A percentile compares a stretch with the other conserved stretches of the same genome.
phyloP scores from a whole-genome alignment of 2,329 filamentous ascomycete genomes.

The Tolypocladium album region DNA sequence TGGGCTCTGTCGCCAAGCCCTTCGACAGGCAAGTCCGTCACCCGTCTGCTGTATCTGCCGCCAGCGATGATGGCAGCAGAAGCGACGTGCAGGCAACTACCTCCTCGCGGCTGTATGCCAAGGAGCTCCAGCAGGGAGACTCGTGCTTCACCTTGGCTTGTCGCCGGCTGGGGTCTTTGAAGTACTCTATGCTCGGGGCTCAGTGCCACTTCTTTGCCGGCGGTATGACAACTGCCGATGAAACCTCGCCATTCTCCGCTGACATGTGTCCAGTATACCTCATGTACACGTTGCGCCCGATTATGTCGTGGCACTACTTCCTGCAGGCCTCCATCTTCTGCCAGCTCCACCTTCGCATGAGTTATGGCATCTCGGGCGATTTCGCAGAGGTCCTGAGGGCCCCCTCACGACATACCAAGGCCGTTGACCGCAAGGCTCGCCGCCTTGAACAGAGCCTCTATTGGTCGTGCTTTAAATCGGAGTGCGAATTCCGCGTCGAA shows the following conservation, averaged over 20 bases:
- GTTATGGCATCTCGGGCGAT: background rate
- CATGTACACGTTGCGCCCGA: constrained; percentile 23
- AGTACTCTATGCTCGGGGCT: constrained; percentile 17
- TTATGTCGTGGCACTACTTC: background rate
- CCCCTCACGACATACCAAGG: background rate
- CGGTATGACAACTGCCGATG: background rate
- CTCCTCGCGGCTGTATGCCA: background rate
- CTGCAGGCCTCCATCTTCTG: background rate
- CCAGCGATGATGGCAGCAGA: background rate
- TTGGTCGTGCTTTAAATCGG: background rate
- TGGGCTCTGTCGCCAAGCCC: background rate
- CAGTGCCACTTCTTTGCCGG: constrained; percentile 28
- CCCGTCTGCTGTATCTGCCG: background rate
- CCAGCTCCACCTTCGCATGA: background rate
- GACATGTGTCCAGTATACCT: constrained; percentile 16
- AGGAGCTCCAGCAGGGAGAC: background rate
- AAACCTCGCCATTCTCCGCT: background rate
- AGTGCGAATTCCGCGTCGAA: background rate
- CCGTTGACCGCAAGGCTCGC: background rate
- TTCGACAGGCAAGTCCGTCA: background rate
- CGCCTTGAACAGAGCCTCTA: background rate
- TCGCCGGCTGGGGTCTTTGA: constrained; percentile 13
- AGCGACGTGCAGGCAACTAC: background rate
- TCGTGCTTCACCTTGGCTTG: constrained; percentile 13
- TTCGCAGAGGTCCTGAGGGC: background rate